phyloP scores from a whole-genome alignment of 2,329 filamentous ascomycete species.

The Lasiodiplodia citricola region DNA sequence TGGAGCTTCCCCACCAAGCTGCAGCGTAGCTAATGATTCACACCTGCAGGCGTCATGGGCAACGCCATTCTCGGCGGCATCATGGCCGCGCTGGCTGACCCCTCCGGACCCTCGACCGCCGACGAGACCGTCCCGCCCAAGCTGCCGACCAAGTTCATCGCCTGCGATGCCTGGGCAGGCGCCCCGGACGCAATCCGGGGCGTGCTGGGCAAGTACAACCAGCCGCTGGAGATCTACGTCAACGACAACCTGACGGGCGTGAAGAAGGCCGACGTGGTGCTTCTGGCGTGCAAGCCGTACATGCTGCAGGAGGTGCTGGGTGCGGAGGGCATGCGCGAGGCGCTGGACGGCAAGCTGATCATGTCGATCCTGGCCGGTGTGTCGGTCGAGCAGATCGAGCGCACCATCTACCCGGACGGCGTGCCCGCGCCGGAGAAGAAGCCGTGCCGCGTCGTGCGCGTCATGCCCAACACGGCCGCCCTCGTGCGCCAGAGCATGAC shows the following conservation, averaged over 20 bases:
- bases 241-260: constrained; percentile 74
- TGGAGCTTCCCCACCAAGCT: background rate
- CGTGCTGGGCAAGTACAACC: constrained; percentile 67
- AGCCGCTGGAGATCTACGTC: constrained; percentile 68
- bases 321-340: constrained; percentile 71
- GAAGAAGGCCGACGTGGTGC: constrained; percentile 71
- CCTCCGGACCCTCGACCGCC: constrained; percentile 44
- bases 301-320: constrained; percentile 72
- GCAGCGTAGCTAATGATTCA: constrained; percentile 4
- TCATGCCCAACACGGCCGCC: constrained; percentile 84
- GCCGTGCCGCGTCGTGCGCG: constrained; percentile 71
- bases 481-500: constrained; percentile 82
- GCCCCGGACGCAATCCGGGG: constrained; percentile 71
- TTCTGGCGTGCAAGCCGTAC: constrained; percentile 82
- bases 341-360: constrained; percentile 78
- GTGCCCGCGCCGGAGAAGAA: constrained; percentile 55
- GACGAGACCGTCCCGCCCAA: constrained; percentile 54
- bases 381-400: constrained; percentile 70
- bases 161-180: constrained; percentile 75
- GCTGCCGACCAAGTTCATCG: constrained; percentile 77
- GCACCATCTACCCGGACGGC: constrained; percentile 62
- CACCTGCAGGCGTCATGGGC: constrained; percentile 74
- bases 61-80: constrained; percentile 84
- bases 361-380: constrained; percentile 84
- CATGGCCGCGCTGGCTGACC: constrained; percentile 68